Evolutionary conservation across 306 rosid genomes (phyloP), one percentile per base, ranked within the genome.

Genomic region (Vigna unguiculata): DNA sequence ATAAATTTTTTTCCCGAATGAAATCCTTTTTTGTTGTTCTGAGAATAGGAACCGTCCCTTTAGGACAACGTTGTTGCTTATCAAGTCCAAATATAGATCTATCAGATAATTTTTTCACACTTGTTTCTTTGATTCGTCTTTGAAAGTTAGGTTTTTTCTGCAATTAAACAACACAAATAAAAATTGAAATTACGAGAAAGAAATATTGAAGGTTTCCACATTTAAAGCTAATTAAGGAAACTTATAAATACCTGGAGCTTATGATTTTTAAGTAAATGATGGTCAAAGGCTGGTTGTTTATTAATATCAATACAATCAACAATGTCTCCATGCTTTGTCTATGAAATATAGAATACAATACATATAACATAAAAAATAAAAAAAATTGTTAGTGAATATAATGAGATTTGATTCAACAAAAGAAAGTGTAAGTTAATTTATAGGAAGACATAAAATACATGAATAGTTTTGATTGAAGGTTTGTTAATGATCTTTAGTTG

Each of bases 231-330:
- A 2, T 9, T 7, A 22, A 58, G 4, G 10, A 20, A 61, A 28
- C 0, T 34, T 6, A 14, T 10, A 14, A n/a, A n/a, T 10, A 75
- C 79, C 72, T 75, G 53, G 5, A 75, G 62, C 1, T 48, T 62
- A 3, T 75, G 79, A 11, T 75, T 63, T 20, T 75, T 34, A 1
- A 75, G 5, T 6, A 75, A 75, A 16, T 64, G 72, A 49, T 75
- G 63, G 20, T 63, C 64, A 75, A 75, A 63, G 7, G 80, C 40
- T 1, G 72, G 43, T 21, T 75, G 64, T 14, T 76, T 76, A 4
- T 22, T 22, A 76, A 76, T 76, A n/a, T 76, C 64, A 34, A 76
- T 8, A 30, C 80, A 76, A 63, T 64, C 80, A 51, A 63, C 6
- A 49, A 49, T 24, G 0, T 65, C 3, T 2, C 67, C 80, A 3